Conservation (phyloP, 805 yeast species). For the Candida tallmaniae region DNA sequence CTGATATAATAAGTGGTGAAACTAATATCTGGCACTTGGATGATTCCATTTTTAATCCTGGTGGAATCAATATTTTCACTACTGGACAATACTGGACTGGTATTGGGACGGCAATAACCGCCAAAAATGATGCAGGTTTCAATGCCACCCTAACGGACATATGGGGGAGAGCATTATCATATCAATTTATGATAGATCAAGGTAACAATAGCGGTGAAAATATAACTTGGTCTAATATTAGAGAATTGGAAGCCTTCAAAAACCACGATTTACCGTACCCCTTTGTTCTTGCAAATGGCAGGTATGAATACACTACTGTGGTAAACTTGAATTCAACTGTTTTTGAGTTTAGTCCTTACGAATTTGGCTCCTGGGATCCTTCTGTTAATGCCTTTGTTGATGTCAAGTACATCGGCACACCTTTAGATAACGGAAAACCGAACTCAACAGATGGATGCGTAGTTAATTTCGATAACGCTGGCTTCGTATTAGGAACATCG, state of each 20-base stretch:
- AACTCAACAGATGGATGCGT: slow-evolving; percentile 17
- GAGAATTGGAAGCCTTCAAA: slow-evolving; percentile 39
- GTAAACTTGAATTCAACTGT: slow-evolving; percentile 64
- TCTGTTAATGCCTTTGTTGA: slow-evolving; percentile 27
- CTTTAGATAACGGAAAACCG: slow-evolving; percentile 18
- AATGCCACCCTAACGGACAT: slow-evolving; percentile 32
- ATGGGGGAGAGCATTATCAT: slow-evolving; percentile 37
- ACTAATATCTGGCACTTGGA: slow-evolving; percentile 62
- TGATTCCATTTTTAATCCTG: slow-evolving; percentile 56
- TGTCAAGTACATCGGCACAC: slow-evolving; percentile 27
- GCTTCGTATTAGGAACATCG: slow-evolving; percentile 38
- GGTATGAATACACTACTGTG: slow-evolving; percentile 56
- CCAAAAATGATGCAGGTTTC: slow-evolving; percentile 31
- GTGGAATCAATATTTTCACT: slow-evolving; percentile 54
- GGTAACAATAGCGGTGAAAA: slow-evolving; percentile 23
- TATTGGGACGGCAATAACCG: slow-evolving; percentile 13
- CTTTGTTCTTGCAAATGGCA: slow-evolving; percentile 46
- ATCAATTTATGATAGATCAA: slow-evolving; percentile 23
- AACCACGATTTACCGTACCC: slow-evolving; percentile 37
- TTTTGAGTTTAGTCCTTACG: slow-evolving; percentile 35
- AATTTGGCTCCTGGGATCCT: slow-evolving; percentile 42
- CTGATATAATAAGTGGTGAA: slow-evolving; percentile 21
- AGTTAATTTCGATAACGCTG: slow-evolving; percentile 34
- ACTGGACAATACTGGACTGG: slow-evolving; percentile 47
- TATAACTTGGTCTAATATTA: slow-evolving; percentile 14